Evolutionary conservation across 2,329 filamentous ascomycete genomes (phyloP).

Genomic region (Magnaporthales sp.): DNA sequence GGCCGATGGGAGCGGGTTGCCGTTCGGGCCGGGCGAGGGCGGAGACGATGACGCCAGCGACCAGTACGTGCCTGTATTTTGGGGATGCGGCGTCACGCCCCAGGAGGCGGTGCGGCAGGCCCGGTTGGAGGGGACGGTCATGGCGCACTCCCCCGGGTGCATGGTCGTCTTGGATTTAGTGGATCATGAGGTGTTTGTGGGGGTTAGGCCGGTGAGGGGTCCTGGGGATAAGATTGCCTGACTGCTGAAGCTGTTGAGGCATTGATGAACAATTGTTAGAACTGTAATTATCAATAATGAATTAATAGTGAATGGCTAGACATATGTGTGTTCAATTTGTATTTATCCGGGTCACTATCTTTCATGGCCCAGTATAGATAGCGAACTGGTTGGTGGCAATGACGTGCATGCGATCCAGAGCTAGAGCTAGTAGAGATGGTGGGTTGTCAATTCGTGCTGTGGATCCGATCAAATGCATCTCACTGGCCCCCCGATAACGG

Average conservation of each 20-base stretch:
- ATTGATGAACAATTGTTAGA: no score
- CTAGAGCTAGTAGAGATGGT: no score
- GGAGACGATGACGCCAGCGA: slow-evolving; percentile 21
- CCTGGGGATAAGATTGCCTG: no score
- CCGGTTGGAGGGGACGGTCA: slow-evolving; percentile 42
- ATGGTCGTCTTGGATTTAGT: slow-evolving; percentile 51
- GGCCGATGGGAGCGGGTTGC: slow-evolving; percentile 26
- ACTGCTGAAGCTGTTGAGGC: no score
- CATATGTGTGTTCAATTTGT: no score
- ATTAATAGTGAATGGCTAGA: no score
- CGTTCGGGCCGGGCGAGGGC: slow-evolving; percentile 16
- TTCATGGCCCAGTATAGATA: background rate
- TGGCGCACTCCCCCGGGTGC: slow-evolving; percentile 53
- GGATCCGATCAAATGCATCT: background rate
- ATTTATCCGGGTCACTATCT: background rate
- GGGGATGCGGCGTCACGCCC: slow-evolving; percentile 60
- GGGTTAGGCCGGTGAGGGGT: background rate
- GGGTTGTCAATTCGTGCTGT: background rate
- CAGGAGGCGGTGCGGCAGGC: slow-evolving; percentile 55
- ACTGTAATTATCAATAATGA: no score
- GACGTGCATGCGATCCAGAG: background rate
- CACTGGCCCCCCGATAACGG: background rate
- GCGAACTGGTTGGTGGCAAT: background rate
- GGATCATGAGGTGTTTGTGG: slow-evolving; percentile 27
- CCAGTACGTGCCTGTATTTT: slow-evolving; percentile 45